phyloP scores from a whole-genome alignment of 179 eudicot genomes.

The Spinacia oleracea region DNA sequence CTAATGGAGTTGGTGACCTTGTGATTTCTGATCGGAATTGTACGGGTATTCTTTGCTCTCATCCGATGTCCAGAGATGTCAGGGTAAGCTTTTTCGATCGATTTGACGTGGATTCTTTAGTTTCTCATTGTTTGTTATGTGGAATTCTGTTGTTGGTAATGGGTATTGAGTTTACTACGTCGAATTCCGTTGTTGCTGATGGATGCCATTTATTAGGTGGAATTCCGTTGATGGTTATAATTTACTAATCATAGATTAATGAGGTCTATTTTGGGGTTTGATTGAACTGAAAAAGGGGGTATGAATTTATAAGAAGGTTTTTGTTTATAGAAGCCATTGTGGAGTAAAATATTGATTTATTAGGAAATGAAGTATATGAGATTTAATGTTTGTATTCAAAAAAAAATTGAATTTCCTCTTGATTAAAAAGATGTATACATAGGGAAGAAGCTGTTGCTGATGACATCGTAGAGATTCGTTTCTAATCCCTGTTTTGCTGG shows the following conservation, averaged over 20 bases:
- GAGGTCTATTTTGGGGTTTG: neutral
- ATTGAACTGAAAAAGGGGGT: neutral
- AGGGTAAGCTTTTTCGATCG: slow-evolving; percentile 46
- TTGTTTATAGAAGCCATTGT: neutral
- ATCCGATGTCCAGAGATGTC: slow-evolving; percentile 83
- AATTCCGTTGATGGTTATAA: neutral
- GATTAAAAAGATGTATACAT: too few species aligned
- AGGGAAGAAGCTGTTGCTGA: too few species aligned
- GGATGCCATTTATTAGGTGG: neutral
- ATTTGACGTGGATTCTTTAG: neutral
- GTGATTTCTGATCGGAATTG: slow-evolving; percentile 87
- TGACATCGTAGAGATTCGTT: too few species aligned
- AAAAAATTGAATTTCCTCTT: too few species aligned
- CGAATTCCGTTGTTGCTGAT: neutral
- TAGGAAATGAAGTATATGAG: neutral
- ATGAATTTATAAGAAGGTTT: too few species aligned
- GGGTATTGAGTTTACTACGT: neutral
- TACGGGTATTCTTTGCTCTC: slow-evolving; percentile 88
- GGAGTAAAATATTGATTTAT: neutral
- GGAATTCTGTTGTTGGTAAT: neutral
- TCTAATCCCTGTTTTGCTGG: too few species aligned
- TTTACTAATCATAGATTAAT: neutral
- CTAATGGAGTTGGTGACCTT: slow-evolving; percentile 49
- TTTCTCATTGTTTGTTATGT: neutral
- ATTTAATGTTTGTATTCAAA: too few species aligned